These are phyloP conservation scores for Globisporangium rhizosaccharum DNA, from an alignment of 352 stramenopile species.

Conservation along the genomic window DNA sequence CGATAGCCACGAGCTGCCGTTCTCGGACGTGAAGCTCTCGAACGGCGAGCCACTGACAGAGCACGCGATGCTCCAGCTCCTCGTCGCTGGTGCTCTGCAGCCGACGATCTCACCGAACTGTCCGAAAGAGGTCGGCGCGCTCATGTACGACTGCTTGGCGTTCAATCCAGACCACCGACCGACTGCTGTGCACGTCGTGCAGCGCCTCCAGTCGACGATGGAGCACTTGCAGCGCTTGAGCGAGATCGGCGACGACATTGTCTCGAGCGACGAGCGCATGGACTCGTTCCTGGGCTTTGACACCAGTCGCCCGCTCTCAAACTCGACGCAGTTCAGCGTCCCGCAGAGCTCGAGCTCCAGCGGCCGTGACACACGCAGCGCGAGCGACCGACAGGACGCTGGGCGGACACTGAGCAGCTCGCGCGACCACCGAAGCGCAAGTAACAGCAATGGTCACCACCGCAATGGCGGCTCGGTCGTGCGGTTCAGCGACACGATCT, in stretches of 20 bases:
- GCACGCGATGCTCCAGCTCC: conserved; percentile 40
- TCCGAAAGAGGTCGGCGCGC: conserved; percentile 29
- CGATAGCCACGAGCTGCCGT: conserved; percentile 63
- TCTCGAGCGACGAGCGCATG: conserved; percentile 18
- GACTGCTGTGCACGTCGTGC: conserved; percentile 27
- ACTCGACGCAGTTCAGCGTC: conserved; percentile 1
- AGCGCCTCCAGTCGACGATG: conserved; percentile 36
- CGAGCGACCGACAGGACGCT: neutral
- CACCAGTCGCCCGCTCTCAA: neutral
- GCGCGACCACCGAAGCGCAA: neutral
- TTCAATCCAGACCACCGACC: conserved; percentile 41
- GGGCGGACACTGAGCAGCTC: neutral
- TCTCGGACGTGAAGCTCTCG: conserved; percentile 51
- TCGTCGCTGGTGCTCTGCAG: conserved; percentile 43
- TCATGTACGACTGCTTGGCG: conserved; percentile 53
- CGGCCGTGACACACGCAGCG: neutral
- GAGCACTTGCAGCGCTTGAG: conserved; percentile 45
- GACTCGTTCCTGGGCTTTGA: conserved; percentile 34
- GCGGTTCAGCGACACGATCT: conserved; percentile 1
- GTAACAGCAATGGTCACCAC: neutral
- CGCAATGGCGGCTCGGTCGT: neutral
- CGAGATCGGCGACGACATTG: conserved; percentile 41
- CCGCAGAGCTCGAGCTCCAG: conserved; percentile 5
- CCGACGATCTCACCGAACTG: conserved; percentile 45
- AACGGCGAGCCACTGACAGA: conserved; percentile 48